Conservation (phyloP, 2,329 filamentous ascomycete genomes). For the Penicillium glabrum region DNA sequence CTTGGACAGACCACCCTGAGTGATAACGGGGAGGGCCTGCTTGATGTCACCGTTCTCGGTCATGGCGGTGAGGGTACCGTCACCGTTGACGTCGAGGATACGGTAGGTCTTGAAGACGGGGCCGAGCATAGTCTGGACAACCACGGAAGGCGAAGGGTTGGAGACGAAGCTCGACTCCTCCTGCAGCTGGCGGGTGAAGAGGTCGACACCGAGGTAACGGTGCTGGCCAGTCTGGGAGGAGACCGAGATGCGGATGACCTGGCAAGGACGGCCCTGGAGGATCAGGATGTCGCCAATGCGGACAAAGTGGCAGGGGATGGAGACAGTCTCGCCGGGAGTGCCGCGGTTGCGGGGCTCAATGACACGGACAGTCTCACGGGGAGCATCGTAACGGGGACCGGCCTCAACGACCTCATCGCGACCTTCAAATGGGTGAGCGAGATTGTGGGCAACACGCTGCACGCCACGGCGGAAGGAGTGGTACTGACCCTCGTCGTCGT, state of each 20-base stretch:
- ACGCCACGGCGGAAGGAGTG: slow-evolving; percentile 72
- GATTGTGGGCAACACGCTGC: slow-evolving; percentile 64
- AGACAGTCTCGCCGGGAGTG: slow-evolving; percentile 75
- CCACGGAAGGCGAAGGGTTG: slow-evolving; percentile 92
- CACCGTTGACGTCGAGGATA: slow-evolving; percentile 93
- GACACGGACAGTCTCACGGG: slow-evolving; percentile 50
- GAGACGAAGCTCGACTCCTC: slow-evolving; percentile 98
- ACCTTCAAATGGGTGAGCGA: slow-evolving; percentile 63
- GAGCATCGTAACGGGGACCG: slow-evolving; percentile 46
- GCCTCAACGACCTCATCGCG: slow-evolving; percentile 46
- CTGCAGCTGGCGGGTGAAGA: slow-evolving; percentile 99
- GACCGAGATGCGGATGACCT: slow-evolving; percentile 99
- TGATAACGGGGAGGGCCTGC: slow-evolving; percentile 87
- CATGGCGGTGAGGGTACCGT: slow-evolving; percentile 83
- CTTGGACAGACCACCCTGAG: slow-evolving; percentile 85
- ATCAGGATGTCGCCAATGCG: slow-evolving; percentile 98
- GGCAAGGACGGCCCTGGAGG: slow-evolving; percentile 97
- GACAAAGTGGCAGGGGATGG: slow-evolving; percentile 99
- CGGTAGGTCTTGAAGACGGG: slow-evolving; percentile 99
- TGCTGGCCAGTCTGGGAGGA: slow-evolving; percentile 98
- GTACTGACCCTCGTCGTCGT: slow-evolving; percentile 76
- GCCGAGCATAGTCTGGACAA: slow-evolving; percentile 99
- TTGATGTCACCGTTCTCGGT: slow-evolving; percentile 99
- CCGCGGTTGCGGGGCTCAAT: slow-evolving; percentile 51
- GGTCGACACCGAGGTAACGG: slow-evolving; percentile 98